Conservation (phyloP, 1,284 basidiomycete genomes). For the Papiliotrema flavescens region DNA sequence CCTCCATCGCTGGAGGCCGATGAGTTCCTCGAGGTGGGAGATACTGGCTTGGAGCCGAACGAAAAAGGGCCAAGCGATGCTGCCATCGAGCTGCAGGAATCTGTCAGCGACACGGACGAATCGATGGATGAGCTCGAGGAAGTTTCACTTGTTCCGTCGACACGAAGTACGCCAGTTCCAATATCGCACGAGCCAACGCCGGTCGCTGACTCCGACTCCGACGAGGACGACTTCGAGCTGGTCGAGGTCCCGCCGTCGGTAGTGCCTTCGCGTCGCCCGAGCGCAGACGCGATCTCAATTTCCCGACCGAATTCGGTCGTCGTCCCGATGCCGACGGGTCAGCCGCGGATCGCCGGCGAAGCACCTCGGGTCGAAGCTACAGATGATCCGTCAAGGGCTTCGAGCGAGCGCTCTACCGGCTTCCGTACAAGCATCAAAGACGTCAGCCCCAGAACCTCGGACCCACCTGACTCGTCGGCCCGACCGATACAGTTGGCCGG, state of each 20-base stretch:
- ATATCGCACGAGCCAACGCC: conserved; percentile 3
- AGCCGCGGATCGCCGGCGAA: too few species aligned
- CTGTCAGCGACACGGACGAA: conserved; percentile 14
- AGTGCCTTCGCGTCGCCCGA: too few species aligned
- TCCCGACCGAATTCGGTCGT: too few species aligned
- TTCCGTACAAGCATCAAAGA: too few species aligned
- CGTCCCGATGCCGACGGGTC: too few species aligned
- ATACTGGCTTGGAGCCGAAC: background rate
- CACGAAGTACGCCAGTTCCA: conserved; percentile 9
- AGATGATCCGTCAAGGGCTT: too few species aligned
- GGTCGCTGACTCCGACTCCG: conserved; percentile 2
- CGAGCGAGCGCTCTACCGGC: too few species aligned
- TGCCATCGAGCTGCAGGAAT: background rate
- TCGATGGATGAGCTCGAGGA: conserved; percentile 36
- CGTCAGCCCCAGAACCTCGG: too few species aligned
- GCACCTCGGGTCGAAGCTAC: too few species aligned
- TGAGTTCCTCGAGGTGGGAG: background rate
- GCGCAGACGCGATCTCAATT: too few species aligned
- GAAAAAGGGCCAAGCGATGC: background rate
- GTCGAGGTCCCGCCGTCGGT: background rate
- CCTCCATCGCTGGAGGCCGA: background rate
- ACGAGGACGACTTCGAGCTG: conserved; percentile 12
- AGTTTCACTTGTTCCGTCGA: conserved; percentile 22
- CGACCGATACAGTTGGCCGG: too few species aligned
- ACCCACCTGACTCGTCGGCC: too few species aligned